Evolutionary conservation across 345 rosid species (phyloP).

Genomic region (Arabidopsis suecica): DNA sequence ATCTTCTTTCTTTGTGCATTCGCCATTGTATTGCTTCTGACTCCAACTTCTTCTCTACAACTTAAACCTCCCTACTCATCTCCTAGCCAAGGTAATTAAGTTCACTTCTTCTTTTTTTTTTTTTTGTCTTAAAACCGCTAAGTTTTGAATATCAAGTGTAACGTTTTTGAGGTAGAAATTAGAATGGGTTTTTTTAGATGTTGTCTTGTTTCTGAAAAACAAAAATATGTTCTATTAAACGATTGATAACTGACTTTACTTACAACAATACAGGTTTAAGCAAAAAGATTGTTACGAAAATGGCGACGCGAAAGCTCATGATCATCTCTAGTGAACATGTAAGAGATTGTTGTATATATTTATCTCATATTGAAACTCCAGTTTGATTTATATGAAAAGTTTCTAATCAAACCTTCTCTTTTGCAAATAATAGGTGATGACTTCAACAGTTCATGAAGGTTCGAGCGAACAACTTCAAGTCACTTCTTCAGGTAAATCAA

Average conservation of each 20-base stretch:
- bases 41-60: slow-evolving; percentile 36
- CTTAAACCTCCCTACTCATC: slow-evolving; percentile 30
- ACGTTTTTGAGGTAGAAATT: not conserved
- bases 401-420: slow-evolving; percentile 14
- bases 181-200: not conserved
- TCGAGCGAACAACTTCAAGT: slow-evolving; percentile 35
- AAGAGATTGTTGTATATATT: not conserved
- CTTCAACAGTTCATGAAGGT: slow-evolving; percentile 37
- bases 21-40: slow-evolving; percentile 23
- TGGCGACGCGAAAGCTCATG: slow-evolving; percentile 36
- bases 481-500: slow-evolving; percentile 41
- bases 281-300: not conserved
- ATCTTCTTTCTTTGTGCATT: slow-evolving; percentile 33
- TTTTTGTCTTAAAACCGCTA: not conserved
- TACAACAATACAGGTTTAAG: slow-evolving; percentile 26
- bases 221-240: not conserved
- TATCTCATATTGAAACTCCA: not conserved
- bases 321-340: slow-evolving; percentile 36
- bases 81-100: slow-evolving; percentile 37
- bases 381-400: not conserved
- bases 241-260: slow-evolving; percentile 4
- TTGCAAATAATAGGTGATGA: slow-evolving; percentile 31
- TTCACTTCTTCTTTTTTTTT: not conserved
- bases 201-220: not conserved
- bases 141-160: not conserved